Conservation (phyloP, 2,329 filamentous ascomycete species). For the Leptographium lundbergii region DNA sequence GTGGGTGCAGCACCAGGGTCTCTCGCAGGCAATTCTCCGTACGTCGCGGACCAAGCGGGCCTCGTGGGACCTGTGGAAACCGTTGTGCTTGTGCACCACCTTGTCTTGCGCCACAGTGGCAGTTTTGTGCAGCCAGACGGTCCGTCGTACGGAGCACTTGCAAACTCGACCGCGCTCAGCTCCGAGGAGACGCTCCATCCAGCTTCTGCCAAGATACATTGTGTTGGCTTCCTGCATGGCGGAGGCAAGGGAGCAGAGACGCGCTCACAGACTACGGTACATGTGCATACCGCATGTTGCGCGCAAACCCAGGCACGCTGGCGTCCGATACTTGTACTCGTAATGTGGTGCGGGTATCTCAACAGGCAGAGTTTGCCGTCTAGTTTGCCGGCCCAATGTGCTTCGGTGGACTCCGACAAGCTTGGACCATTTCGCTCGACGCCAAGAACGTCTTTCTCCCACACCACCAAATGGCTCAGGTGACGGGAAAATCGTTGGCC, state of each 20-base stretch:
- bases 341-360: not conserved
- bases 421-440: not conserved
- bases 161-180: not conserved
- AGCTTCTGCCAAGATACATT: not conserved
- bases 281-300: not conserved
- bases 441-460: not conserved
- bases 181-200: not conserved
- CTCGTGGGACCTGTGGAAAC: not conserved
- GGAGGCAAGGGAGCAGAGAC: not conserved
- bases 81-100: not conserved
- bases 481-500: conserved; percentile 13
- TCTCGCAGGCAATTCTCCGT: not conserved
- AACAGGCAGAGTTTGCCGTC: not conserved
- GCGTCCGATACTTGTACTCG: not conserved
- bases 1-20: not conserved
- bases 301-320: not conserved
- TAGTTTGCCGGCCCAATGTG: not conserved
- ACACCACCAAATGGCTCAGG: conserved; percentile 15
- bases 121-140: not conserved
- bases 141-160: too few relatives aligned
- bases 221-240: not conserved
- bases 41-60: not conserved
- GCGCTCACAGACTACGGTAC: not conserved
- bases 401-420: conserved; percentile 1
- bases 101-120: not conserved